Evolutionary conservation across 169 alveolate genomes (phyloP).

Genomic region (Cryptosporidium canis): DNA sequence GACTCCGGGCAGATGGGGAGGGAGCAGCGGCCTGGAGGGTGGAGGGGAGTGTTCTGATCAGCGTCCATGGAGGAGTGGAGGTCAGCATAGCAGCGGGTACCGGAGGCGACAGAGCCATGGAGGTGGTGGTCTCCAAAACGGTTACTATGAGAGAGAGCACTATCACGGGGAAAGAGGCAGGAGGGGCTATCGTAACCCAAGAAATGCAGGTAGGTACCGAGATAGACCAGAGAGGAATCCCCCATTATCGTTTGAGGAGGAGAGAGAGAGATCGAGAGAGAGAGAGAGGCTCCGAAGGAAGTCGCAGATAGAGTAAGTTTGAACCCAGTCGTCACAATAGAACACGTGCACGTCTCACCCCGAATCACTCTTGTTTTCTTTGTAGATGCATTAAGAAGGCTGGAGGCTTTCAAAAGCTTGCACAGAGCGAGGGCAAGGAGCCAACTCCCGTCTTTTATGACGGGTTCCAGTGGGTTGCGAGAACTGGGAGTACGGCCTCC

Average conservation of each 20-base stretch:
- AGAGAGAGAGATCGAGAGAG: conserved; percentile 76
- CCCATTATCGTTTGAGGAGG: conserved; percentile 10
- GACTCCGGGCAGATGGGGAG: too few relatives aligned
- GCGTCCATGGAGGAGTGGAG: neutral
- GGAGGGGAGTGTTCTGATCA: too few relatives aligned
- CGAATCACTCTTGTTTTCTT: neutral
- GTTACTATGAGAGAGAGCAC: neutral
- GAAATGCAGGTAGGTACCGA: neutral
- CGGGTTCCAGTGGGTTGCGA: conserved; percentile 94
- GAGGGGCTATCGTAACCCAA: neutral
- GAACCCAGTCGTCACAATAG: neutral
- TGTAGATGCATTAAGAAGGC: conserved; percentile 84
- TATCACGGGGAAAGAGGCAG: neutral
- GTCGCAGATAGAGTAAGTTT: conserved; percentile 78
- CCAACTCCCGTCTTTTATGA: conserved; percentile 91
- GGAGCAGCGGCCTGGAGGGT: too few relatives aligned
- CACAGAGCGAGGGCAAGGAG: conserved; percentile 91
- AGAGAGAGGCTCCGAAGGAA: conserved; percentile 77
- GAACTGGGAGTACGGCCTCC: conserved; percentile 82
- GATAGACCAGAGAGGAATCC: neutral
- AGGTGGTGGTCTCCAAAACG: neutral
- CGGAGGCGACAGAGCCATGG: neutral
- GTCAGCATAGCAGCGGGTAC: neutral
- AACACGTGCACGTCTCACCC: neutral
- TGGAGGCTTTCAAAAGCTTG: conserved; percentile 90